These are phyloP conservation scores for Neurospora africana DNA, from an alignment of 495 filamentous ascomycete species.

Conservation along the genomic window DNA sequence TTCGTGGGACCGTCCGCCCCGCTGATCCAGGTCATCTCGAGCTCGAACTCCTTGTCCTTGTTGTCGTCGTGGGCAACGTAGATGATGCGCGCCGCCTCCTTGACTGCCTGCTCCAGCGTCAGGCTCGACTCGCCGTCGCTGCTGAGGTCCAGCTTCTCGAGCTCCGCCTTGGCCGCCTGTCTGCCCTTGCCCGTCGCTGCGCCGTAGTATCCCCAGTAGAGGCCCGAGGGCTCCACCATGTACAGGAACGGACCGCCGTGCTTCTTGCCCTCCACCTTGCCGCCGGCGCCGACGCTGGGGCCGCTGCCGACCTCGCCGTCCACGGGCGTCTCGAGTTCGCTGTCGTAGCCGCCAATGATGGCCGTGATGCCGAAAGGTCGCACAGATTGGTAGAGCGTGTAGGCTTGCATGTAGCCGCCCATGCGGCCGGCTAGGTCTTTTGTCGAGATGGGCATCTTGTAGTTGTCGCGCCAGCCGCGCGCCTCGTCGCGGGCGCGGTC, in stretches of 20 bases:
- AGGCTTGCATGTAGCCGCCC: constrained; percentile 91
- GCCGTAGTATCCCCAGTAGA: constrained; percentile 98
- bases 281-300: constrained; percentile 66
- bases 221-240: constrained; percentile 96
- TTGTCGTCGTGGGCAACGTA: constrained; percentile 94
- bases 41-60: constrained; percentile 95
- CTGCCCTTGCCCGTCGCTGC: constrained; percentile 93
- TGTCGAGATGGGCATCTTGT: constrained; percentile 85
- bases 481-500: constrained; percentile 91
- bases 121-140: constrained; percentile 45
- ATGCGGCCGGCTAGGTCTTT: constrained; percentile 79
- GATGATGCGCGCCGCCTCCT: constrained; percentile 93
- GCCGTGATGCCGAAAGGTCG: constrained; percentile 93
- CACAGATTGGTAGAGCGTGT: constrained; percentile 92
- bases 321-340: constrained; percentile 63
- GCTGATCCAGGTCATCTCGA: constrained; percentile 98
- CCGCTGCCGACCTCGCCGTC: constrained; percentile 81
- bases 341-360: constrained; percentile 90
- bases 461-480: constrained; percentile 70
- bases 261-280: constrained; percentile 62
- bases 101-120: constrained; percentile 78
- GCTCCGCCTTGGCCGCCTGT: constrained; percentile 91
- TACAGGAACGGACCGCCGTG: constrained; percentile 86
- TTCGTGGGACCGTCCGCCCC: constrained; percentile 72
- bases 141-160: constrained; percentile 91